A percentile compares a stretch with the other conserved stretches of the same genome.
These are phyloP conservation scores for Penicillium atrosanguineum DNA, from an alignment of 495 filamentous ascomycete species.

Conservation along the genomic window DNA sequence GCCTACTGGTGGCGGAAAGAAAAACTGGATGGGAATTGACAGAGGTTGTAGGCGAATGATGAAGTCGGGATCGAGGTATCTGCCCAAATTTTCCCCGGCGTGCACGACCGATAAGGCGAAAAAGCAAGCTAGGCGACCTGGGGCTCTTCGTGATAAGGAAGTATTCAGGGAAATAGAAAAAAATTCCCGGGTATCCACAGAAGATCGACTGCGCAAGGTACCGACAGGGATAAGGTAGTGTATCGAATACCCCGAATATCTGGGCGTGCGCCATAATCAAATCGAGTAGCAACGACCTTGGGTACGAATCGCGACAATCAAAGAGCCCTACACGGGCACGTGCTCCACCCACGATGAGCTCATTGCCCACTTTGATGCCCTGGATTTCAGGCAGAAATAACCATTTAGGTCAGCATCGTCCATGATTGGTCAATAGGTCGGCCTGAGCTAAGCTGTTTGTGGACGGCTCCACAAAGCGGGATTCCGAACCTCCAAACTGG, in stretches of 20 bases:
- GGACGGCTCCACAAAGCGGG: slow-evolving; percentile 4
- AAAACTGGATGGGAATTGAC: not conserved
- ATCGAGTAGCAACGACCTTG: not conserved
- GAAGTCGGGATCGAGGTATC: not conserved
- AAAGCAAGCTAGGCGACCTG: not conserved
- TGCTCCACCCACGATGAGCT: slow-evolving; percentile 14
- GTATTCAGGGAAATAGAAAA: slow-evolving; percentile 4
- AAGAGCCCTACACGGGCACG: slow-evolving; percentile 13
- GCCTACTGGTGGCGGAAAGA: not conserved
- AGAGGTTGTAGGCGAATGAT: not conserved
- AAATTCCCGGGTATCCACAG: not conserved
- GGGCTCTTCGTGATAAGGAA: not conserved
- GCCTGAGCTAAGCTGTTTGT: not conserved
- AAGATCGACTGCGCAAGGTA: not conserved
- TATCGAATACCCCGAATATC: slow-evolving; percentile 2
- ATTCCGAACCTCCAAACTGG: slow-evolving; percentile 3
- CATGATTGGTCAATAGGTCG: not conserved
- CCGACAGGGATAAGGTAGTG: not conserved
- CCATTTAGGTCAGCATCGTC: not conserved
- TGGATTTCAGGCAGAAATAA: slow-evolving; percentile 4
- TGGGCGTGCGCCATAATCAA: not conserved
- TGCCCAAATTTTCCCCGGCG: not conserved
- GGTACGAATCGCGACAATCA: slow-evolving; percentile 21
- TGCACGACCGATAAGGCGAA: slow-evolving; percentile 1
- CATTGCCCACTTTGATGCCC: slow-evolving; percentile 4